Evolutionary conservation across 2,329 filamentous ascomycete species (phyloP).

Genomic region (Samsoniella hepiali): DNA sequence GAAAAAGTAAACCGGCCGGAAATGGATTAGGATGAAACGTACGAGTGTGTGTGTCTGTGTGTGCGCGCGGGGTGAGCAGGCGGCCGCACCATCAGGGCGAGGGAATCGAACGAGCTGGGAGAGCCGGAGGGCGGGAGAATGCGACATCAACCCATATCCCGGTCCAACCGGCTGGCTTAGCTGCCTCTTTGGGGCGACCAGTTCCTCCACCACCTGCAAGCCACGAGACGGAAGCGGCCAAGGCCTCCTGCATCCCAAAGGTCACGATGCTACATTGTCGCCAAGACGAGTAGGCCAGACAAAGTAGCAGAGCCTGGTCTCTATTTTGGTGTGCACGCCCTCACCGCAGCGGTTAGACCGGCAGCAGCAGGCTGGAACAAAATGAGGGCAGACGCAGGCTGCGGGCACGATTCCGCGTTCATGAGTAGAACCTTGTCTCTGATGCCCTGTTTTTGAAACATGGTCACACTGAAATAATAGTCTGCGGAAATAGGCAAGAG

Average conservation of each 20-base stretch:
- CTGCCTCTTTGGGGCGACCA: conserved; percentile 5
- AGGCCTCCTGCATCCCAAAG: not conserved
- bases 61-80: not conserved
- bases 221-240: not conserved
- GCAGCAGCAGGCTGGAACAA: too few relatives aligned
- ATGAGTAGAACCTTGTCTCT: too few relatives aligned
- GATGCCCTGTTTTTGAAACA: not conserved
- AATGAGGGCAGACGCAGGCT: too few relatives aligned
- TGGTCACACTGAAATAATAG: not conserved
- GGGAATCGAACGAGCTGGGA: not conserved
- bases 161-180: conserved; percentile 12
- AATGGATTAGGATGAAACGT: conserved; percentile 10
- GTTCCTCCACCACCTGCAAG: conserved; percentile 4
- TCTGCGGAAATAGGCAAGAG: too few relatives aligned
- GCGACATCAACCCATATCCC: not conserved
- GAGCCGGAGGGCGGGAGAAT: not conserved
- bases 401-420: too few relatives aligned
- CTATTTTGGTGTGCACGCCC: not conserved
- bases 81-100: not conserved
- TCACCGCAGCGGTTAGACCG: not conserved
- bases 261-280: conserved; percentile 4
- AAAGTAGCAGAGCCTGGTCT: not conserved
- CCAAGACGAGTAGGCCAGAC: not conserved
- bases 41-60: not conserved
- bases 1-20: not conserved